phyloP scores from a whole-genome alignment of 331 rosid species.

The Malus hybrid region DNA sequence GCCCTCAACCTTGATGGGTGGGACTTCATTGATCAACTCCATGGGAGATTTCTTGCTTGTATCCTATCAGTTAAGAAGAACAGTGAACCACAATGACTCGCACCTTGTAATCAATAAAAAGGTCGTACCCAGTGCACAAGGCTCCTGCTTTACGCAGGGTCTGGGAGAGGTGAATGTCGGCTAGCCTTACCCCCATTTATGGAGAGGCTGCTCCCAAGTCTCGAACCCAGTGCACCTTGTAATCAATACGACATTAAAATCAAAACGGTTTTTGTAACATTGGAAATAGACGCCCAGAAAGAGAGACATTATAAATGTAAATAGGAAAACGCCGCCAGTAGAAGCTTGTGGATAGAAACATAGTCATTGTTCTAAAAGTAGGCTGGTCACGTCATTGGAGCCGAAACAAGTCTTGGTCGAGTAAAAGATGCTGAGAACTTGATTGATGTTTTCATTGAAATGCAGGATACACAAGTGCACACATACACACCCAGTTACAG shows the following conservation, averaged over 20 bases:
- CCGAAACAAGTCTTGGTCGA: not conserved
- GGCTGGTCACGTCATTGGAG: not conserved
- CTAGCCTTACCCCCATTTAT: too few species aligned
- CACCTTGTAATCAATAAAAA: not conserved
- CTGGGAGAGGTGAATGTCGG: too few species aligned
- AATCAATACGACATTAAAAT: not conserved
- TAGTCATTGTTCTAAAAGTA: not conserved
- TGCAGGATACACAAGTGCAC: not conserved
- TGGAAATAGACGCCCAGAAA: not conserved
- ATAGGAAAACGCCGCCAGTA: not conserved
- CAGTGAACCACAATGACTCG: not conserved
- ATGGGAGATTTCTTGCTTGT: slow-evolving; percentile 88
- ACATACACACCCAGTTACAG: not conserved
- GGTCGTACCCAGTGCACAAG: too few species aligned
- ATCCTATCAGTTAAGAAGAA: slow-evolving; percentile 39
- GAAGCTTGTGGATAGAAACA: not conserved
- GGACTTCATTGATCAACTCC: slow-evolving; percentile 97
- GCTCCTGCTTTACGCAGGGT: too few species aligned
- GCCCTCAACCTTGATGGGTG: slow-evolving; percentile 86
- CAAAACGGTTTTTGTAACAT: not conserved
- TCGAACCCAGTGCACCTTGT: too few species aligned
- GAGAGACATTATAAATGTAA: not conserved
- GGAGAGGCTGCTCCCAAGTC: too few species aligned
- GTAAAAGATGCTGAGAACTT: not conserved
- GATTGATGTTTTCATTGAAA: not conserved